Evolutionary conservation across 805 yeast species (phyloP).

Genomic region (Yamadazyma laniorum): DNA sequence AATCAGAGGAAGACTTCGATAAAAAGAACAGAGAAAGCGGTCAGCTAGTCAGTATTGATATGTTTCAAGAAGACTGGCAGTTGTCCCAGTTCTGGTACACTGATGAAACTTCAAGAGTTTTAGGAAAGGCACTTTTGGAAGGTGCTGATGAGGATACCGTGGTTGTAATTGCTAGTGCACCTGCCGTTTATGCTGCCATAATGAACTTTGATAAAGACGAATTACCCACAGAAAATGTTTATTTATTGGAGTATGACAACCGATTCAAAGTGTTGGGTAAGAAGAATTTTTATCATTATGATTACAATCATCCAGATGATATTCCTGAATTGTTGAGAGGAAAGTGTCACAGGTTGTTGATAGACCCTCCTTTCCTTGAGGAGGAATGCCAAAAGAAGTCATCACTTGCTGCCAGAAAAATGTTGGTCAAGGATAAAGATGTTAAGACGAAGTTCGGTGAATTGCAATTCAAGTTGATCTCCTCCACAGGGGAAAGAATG

Average conservation of each 20-base stretch:
- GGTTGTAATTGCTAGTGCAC: conserved; percentile 80
- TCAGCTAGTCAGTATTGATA: conserved; percentile 46
- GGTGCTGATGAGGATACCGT: conserved; percentile 74
- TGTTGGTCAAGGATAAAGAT: conserved; percentile 45
- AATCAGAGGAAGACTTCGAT: conserved; percentile 59
- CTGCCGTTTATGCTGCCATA: conserved; percentile 87
- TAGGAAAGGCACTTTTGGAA: conserved; percentile 70
- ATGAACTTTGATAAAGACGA: conserved; percentile 44
- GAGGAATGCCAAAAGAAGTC: conserved; percentile 76
- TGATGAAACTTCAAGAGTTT: conserved; percentile 64
- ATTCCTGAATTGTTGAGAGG: conserved; percentile 57
- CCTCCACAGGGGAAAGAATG: conserved; percentile 92
- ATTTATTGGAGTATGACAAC: conserved; percentile 74
- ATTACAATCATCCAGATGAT: conserved; percentile 66
- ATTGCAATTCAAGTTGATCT: conserved; percentile 50
- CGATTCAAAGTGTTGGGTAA: conserved; percentile 77
- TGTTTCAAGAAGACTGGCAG: conserved; percentile 91
- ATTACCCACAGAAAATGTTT: conserved; percentile 67
- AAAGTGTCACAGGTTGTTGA: conserved; percentile 66
- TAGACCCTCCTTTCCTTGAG: conserved; percentile 88
- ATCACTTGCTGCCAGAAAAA: conserved; percentile 50
- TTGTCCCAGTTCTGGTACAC: conserved; percentile 89
- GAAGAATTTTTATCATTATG: conserved; percentile 67
- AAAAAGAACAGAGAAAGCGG: conserved; percentile 11
- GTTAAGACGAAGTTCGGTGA: conserved; percentile 40